Evolutionary conservation across 768 basidiomycete species (phyloP).

Genomic region (Scleroderma citrinum): DNA sequence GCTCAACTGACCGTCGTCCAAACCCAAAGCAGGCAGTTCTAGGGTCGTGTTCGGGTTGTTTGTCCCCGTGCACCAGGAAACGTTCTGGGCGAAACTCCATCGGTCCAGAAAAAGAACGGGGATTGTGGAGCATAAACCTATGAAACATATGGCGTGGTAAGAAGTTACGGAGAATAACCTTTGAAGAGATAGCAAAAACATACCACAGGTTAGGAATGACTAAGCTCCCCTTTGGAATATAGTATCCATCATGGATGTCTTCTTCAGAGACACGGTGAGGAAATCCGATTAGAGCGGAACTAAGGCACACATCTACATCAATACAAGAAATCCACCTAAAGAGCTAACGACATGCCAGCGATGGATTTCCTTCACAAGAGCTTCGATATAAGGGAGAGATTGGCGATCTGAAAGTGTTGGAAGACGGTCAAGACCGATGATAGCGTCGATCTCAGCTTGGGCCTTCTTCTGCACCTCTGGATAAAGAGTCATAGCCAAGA

Average conservation of each 20-base stretch:
- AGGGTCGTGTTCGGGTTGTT: slow-evolving; percentile 35
- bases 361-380: slow-evolving; percentile 10
- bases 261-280: slow-evolving; percentile 4
- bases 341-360: slow-evolving; percentile 5
- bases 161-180: slow-evolving; percentile 4
- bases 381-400: slow-evolving; percentile 15
- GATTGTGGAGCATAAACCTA: slow-evolving; percentile 35
- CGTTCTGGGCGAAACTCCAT: slow-evolving; percentile 31
- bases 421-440: slow-evolving; percentile 9
- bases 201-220: slow-evolving; percentile 5
- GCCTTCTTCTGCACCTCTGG: slow-evolving; percentile 13
- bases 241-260: slow-evolving; percentile 6
- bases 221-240: slow-evolving; percentile 7
- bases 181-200: slow-evolving; percentile 9
- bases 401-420: slow-evolving; percentile 12
- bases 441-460: slow-evolving; percentile 13
- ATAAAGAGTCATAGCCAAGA: slow-evolving; percentile 12
- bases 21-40: slow-evolving; percentile 41
- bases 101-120: slow-evolving; percentile 31
- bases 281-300: slow-evolving; percentile 22
- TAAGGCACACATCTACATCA: slow-evolving; percentile 43
- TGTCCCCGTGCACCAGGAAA: slow-evolving; percentile 15
- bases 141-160: slow-evolving; percentile 11
- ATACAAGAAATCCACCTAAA: slow-evolving; percentile 2
- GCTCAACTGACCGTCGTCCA: slow-evolving; percentile 37